A percentile compares a stretch with the other conserved stretches of the same genome.
phyloP scores from a whole-genome alignment of 2,329 filamentous ascomycete genomes.

The Fusarium ramigenum region DNA sequence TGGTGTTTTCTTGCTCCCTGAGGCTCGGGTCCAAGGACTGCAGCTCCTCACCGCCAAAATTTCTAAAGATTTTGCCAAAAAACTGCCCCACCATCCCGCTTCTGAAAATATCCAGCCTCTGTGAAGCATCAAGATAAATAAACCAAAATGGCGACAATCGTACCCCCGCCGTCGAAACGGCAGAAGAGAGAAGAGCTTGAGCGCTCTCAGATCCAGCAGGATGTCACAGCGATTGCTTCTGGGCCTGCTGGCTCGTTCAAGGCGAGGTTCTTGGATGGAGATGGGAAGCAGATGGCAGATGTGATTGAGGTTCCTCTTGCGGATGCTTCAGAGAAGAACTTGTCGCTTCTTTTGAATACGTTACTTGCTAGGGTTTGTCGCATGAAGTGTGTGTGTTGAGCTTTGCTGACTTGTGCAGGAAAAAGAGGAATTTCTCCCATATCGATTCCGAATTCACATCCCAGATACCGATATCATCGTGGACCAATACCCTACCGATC shows the following conservation, averaged over 20 bases:
- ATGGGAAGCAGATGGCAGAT: slow-evolving; percentile 76
- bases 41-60: slow-evolving; percentile 46
- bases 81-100: slow-evolving; percentile 43
- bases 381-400: neutral
- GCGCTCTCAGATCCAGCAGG: slow-evolving; percentile 77
- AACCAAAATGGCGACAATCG: slow-evolving; percentile 75
- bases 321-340: slow-evolving; percentile 87
- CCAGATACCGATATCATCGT: slow-evolving; percentile 62
- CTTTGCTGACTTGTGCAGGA: slow-evolving; percentile 49
- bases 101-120: slow-evolving; percentile 17
- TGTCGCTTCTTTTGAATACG: slow-evolving; percentile 87
- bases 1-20: too few relatives aligned
- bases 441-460: slow-evolving; percentile 69
- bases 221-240: slow-evolving; percentile 71
- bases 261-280: slow-evolving; percentile 87
- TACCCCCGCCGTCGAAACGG: slow-evolving; percentile 88
- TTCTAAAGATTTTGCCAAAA: slow-evolving; percentile 44
- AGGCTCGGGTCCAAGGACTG: neutral
- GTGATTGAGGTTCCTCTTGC: slow-evolving; percentile 79
- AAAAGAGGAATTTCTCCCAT: slow-evolving; percentile 67
- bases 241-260: slow-evolving; percentile 79
- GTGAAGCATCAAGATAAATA: slow-evolving; percentile 1
- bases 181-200: slow-evolving; percentile 81
- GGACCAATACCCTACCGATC: slow-evolving; percentile 65
- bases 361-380: slow-evolving; percentile 75